Percentiles rank a stretch among this genome's conserved stretches.
phyloP scores from a whole-genome alignment of 179 eudicot genomes.

The Silene coronaria region DNA sequence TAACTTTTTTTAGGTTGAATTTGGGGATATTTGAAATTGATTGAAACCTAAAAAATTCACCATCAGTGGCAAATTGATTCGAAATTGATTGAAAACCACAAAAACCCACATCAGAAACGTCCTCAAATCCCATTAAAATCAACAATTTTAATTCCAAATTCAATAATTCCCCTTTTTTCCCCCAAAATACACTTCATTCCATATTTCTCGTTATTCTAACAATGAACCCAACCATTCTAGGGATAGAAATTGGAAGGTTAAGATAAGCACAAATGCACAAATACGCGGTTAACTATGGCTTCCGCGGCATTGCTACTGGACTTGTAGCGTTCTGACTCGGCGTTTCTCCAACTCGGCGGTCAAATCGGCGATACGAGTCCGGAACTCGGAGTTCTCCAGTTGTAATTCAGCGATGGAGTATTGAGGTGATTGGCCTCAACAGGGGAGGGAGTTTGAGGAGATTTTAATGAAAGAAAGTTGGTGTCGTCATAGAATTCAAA shows the following conservation, averaged over 20 bases:
- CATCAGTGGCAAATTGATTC: constrained; percentile 54
- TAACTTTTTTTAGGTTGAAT: background rate
- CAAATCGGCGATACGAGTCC: constrained; percentile 5
- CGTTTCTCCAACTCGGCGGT: constrained; percentile 11
- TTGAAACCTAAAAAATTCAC: background rate
- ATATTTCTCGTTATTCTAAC: constrained; percentile 24
- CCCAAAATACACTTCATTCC: constrained; percentile 20
- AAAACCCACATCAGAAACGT: constrained; percentile 36
- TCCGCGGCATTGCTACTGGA: constrained; percentile 2
- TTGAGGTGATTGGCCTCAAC: background rate
- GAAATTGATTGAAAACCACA: constrained; percentile 1
- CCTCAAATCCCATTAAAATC: constrained; percentile 30
- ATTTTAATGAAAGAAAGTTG: constrained; percentile 14
- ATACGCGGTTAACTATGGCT: constrained; percentile 3
- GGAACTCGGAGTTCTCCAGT: constrained; percentile 2
- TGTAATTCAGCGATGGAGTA: constrained; percentile 7
- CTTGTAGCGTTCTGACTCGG: constrained; percentile 1
- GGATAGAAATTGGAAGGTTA: constrained; percentile 47
- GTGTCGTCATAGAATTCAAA: constrained; percentile 17
- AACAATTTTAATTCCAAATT: background rate
- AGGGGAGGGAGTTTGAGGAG: constrained; percentile 9
- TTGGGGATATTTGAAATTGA: too few relatives aligned
- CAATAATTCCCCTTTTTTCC: background rate
- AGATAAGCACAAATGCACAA: constrained; percentile 47
- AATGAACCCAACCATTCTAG: constrained; percentile 9